Base-by-base conservation (phyloP, 768 basidiomycete species). In the Cystoderma amianthinum region DNA sequence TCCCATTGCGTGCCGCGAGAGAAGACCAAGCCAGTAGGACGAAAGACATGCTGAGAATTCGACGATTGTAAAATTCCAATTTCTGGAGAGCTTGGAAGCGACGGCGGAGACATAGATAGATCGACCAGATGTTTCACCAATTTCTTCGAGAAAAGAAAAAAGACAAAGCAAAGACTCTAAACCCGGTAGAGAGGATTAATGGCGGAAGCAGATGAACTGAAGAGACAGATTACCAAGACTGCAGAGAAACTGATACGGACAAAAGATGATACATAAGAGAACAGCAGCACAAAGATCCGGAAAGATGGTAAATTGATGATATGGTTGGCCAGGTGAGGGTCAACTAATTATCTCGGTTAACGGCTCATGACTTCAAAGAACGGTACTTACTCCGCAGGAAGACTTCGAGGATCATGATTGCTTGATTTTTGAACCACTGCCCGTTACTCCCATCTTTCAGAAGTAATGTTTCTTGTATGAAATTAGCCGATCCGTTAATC, bases 401-500 rank as follows among this genome's bases (percentile, higher is more conserved):
- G 62, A 19, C 36, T 16, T 38, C 41, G 18, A 49, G 42, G 16
- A 42, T 32, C n/a, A 32, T 44, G 19, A 46, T 46, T 17, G 41
- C 12, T 33, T 38, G 48, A 13, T 5, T 20, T 37, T 39, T 48
- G 46, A 46, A 49, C 23, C 15, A 47, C 12, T 10, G n/a, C n/a
- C n/a, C 43, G 43, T 34, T 34, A 19, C 13, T 42, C 36, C 24
- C 32, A 40, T 20, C 24, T 35, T 19, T 44, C 33, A 42, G 50
- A 36, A 41, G 45, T 32, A 73, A 45, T 4, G 54, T 54, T 36
- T 59, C 54, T 24, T 57, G 57, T 16, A 72, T 48, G 5, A 57
- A 50, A 12, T 44, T 48, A 2, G 69, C 63, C 16, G 78, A 71
- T 15, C 54, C 62, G 36, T 72, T 75, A 41, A 81, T 68, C 43